Percentiles rank a stretch among this genome's conserved stretches.
Conservation (phyloP, 2,329 filamentous ascomycete species). For the Pyrenophora teres region DNA sequence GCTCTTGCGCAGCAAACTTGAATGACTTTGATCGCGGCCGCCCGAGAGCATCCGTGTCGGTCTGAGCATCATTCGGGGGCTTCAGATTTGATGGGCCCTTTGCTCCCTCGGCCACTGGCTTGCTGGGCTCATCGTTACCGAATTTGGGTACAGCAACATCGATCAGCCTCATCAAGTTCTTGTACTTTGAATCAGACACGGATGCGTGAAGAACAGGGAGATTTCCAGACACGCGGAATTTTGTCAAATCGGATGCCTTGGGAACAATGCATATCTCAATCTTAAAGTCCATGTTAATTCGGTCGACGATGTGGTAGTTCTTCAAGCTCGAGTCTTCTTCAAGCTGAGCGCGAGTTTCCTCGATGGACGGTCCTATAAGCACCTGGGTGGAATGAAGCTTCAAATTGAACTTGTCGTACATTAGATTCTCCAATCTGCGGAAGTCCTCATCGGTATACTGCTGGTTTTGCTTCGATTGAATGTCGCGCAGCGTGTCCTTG, state of each 20-base stretch:
- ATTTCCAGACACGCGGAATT: conserved; percentile 87
- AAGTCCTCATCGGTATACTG: conserved; percentile 89
- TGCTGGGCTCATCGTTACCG: conserved; percentile 53
- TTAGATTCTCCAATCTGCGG: conserved; percentile 82
- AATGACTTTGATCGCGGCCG: conserved; percentile 72
- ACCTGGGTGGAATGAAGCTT: conserved; percentile 95
- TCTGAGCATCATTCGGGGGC: conserved; percentile 35
- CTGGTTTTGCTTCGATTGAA: conserved; percentile 88
- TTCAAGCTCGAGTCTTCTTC: conserved; percentile 68
- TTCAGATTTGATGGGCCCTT: conserved; percentile 47
- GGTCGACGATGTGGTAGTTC: conserved; percentile 87
- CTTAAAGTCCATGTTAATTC: conserved; percentile 96
- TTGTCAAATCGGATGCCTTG: conserved; percentile 89
- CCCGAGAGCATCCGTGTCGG: conserved; percentile 46
- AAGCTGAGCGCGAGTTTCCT: conserved; percentile 84
- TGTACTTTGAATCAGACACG: conserved; percentile 95
- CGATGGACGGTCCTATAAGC: conserved; percentile 89
- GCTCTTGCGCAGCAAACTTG: conserved; percentile 70
- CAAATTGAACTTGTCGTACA: conserved; percentile 97
- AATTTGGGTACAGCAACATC: conserved; percentile 93
- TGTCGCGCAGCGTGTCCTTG: conserved; percentile 82
- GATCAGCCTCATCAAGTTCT: conserved; percentile 92
- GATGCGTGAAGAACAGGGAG: conserved; percentile 90
- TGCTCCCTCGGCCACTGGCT: conserved; percentile 43
- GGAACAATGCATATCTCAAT: conserved; percentile 98